Conservation (phyloP, 768 basidiomycete genomes). For the Pulveroboletus sp. region DNA sequence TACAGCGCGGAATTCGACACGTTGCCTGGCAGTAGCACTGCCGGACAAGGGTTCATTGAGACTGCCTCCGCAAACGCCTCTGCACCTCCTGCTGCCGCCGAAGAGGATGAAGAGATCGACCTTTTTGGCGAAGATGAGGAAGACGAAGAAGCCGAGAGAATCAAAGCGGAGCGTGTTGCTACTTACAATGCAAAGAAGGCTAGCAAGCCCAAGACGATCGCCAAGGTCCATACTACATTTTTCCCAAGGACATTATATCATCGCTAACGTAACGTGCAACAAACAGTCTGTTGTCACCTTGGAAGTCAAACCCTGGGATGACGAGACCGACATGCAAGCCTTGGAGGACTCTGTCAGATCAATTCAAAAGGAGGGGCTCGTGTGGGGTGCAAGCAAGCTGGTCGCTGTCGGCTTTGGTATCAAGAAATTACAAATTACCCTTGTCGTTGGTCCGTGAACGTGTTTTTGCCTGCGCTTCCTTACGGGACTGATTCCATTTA, state of each 20-base stretch:
- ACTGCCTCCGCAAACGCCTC: constrained; percentile 41
- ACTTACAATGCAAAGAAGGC: constrained; percentile 95
- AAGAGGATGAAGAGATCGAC: constrained; percentile 72
- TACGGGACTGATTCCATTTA: not conserved
- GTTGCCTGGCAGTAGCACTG: constrained; percentile 83
- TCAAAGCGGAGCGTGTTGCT: constrained; percentile 92
- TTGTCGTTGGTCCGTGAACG: constrained; percentile 50
- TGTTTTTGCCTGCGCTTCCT: not conserved
- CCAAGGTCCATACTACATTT: constrained; percentile 59
- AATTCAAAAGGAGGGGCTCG: constrained; percentile 84
- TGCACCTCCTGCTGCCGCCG: constrained; percentile 42
- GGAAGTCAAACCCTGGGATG: constrained; percentile 99
- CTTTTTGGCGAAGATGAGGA: constrained; percentile 87
- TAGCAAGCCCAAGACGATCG: constrained; percentile 78
- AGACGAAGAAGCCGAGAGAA: constrained; percentile 78
- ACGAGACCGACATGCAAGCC: constrained; percentile 94
- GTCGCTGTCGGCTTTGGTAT: constrained; percentile 93
- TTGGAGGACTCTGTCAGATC: constrained; percentile 84
- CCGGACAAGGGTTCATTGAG: constrained; percentile 70
- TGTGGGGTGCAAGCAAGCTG: constrained; percentile 94
- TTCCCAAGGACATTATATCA: constrained; percentile 3
- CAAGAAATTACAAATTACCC: constrained; percentile 80
- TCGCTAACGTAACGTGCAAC: constrained; percentile 15
- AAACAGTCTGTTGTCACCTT: constrained; percentile 95
- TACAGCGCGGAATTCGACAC: constrained; percentile 74